A percentile compares a stretch with the other conserved stretches of the same genome.
These are phyloP conservation scores for Vishniacozyma victoriae DNA, from an alignment of 768 basidiomycete species.

Conservation along the genomic window DNA sequence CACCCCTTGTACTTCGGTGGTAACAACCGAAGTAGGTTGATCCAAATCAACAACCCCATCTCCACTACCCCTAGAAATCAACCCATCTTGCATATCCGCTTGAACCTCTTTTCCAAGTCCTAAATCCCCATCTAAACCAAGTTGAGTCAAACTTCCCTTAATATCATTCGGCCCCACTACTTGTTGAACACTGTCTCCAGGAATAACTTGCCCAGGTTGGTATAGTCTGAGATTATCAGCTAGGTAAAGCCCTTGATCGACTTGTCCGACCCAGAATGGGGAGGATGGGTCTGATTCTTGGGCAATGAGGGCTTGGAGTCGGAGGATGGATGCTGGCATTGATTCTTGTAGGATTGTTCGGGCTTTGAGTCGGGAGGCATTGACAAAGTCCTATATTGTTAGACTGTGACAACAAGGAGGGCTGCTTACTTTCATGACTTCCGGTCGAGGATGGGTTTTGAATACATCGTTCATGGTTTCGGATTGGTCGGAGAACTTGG, in stretches of 20 bases:
- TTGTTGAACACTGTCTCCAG: too few relatives aligned
- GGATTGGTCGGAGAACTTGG: conserved; percentile 9
- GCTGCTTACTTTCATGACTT: conserved; percentile 22
- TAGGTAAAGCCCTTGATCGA: conserved; percentile 3
- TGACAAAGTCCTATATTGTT: conserved; percentile 18
- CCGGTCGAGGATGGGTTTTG: conserved; percentile 19
- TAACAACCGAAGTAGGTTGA: too few relatives aligned
- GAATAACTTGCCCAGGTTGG: conserved; percentile 24
- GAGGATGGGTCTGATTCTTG: conserved; percentile 26
- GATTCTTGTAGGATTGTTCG: conserved; percentile 19
- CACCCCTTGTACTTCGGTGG: too few relatives aligned
- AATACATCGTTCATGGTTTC: conserved; percentile 26
- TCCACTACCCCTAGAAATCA: too few relatives aligned
- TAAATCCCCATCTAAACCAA: too few relatives aligned
- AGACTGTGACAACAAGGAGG: not conserved
- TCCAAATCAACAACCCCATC: too few relatives aligned
- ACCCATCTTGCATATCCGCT: too few relatives aligned
- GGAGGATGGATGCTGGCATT: conserved; percentile 27
- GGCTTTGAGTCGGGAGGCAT: conserved; percentile 16
- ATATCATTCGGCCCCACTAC: too few relatives aligned
- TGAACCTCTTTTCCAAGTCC: too few relatives aligned
- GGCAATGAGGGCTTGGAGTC: conserved; percentile 16
- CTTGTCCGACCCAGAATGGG: conserved; percentile 13
- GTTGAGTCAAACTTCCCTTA: too few relatives aligned
- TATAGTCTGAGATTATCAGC: conserved; percentile 5